Evolutionary conservation across 768 basidiomycete genomes (phyloP), one percentile per base, ranked within the genome.

Genomic region (Gautieria morchelliformis): DNA sequence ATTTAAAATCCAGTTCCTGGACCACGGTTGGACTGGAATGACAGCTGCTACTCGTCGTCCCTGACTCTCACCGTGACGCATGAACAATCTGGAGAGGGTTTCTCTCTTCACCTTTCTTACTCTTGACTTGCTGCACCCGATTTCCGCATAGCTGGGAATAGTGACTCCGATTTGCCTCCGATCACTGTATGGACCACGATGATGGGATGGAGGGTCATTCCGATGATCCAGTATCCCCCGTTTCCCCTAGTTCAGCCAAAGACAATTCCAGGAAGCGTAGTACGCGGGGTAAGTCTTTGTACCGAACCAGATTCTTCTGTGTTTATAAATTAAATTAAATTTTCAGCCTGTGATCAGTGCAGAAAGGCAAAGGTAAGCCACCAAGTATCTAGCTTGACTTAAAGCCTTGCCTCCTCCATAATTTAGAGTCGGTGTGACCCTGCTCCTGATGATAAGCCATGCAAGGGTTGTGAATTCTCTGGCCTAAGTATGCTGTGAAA

Each of bases 281-380:
- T 24, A 40, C 51, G 2, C 11, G 51, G 40, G 51, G 51, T 40
- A 40, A 35, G 33, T 40, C 24, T 22, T 37, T 40, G 11, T 51
- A 22, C 24, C 37, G 30, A 33, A 49, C 2, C 10, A 37, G 35
- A 49, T 49, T 52, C 17, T 19, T n/a, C 32, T 20, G 33, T 52
- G 2, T 22, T 40, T n/a, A 39, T 5, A 35, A 17, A 37, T 20
- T 14, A 2, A n/a, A n/a, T n/a, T n/a, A n/a, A n/a, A 1, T 24
- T 19, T 40, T n/a, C 20, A 52, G 51, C 51, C n/a, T 52, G 51
- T 40, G 51, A 52, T 52, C 51, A 52, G 22, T 52, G 51, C 35
- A 35, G 51, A 52, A 52, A 22, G 37, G 32, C 51, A 37, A 52
- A 52, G 37, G 51, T 39, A 52, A 19, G 12, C 24, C 17, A 27